Base-by-base conservation (phyloP, 768 basidiomycete species). In the Russula vinacea region DNA sequence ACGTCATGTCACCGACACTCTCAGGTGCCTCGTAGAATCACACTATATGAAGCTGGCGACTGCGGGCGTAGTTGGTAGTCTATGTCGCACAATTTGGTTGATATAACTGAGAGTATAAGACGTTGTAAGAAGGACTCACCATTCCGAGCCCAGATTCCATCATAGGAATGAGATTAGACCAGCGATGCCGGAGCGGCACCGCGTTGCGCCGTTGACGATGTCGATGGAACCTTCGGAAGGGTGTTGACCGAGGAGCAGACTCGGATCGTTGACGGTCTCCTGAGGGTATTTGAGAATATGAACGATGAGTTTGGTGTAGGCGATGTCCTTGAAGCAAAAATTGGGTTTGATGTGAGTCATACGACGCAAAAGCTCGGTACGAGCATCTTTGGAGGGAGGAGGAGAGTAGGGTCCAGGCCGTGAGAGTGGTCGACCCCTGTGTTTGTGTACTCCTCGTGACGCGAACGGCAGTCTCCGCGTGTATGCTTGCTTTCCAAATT, bases 61-160 rank as follows among this genome's bases (percentile, higher is more conserved):
- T 78, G 39, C 80, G 80, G 8, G 88, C 87, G 65, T 89, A 78
- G 67, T 81, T 79, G 52, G 72, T 76, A 44, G 84, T 87, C 89
- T 90, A 72, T 49, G 60, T 33, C 40, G 8, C 47, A 26, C 0
- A 16, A 29, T 2, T 56, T 3, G 8, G 19, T 5, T 29, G 26
- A 13, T 9, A 22, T 22, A 22, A 24, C 11, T 6, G 13, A 37
- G 52, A 40, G 1, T 13, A 45, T 42, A 39, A 29, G 3, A 50
- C 3, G 7, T 11, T 22, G 2, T 2, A 14, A n/a, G 32, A n/a
- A 14, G n/a, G 10, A 75, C 85, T 68, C 68, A 89, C 90, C 71
- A 90, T 76, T 70, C 90, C 88, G 47, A 92, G 80, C 29, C 89
- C 91, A 65, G 90, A 85, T 72, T 92, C 90, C 87, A 91, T 91